Evolutionary conservation across 352 stramenopile species (phyloP).

Genomic region (Globisporangium nunn): DNA sequence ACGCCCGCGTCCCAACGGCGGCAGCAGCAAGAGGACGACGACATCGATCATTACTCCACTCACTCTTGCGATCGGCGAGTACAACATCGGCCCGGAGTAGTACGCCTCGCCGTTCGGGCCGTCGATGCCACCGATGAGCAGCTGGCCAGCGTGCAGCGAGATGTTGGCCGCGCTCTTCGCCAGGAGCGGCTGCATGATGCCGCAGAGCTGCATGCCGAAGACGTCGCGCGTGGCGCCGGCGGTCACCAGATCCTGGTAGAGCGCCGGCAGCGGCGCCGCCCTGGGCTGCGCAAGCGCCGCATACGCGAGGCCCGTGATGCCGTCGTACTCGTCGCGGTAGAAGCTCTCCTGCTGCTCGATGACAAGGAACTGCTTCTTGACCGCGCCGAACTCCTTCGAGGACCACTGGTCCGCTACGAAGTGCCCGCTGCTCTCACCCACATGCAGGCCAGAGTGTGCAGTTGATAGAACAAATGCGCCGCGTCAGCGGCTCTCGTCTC

Average conservation of each 20-base stretch:
- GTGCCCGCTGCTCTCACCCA: constrained; percentile 28
- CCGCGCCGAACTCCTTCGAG: constrained; percentile 35
- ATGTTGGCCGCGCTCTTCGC: constrained; percentile 27
- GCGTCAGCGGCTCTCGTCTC: too few species aligned
- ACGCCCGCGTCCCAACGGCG: too few species aligned
- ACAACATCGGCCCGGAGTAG: constrained; percentile 67
- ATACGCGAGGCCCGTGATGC: constrained; percentile 74
- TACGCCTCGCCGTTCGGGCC: constrained; percentile 45
- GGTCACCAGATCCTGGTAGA: constrained; percentile 49
- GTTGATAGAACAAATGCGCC: too few species aligned
- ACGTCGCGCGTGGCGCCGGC: constrained; percentile 33
- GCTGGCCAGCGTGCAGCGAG: constrained; percentile 49
- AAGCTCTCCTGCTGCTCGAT: constrained; percentile 75
- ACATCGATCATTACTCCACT: background rate
- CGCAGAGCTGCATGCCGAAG: constrained; percentile 74
- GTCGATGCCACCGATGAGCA: constrained; percentile 60
- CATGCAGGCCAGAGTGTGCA: too few species aligned
- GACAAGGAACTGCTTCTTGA: constrained; percentile 65
- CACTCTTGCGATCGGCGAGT: constrained; percentile 63
- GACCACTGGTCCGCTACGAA: constrained; percentile 69
- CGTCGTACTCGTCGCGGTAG: constrained; percentile 67
- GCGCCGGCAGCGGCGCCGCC: constrained; percentile 26
- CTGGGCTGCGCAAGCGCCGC: constrained; percentile 37
- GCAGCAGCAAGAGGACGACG: too few species aligned
- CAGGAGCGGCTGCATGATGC: constrained; percentile 67